Conservation (phyloP, 768 basidiomycete species). For the Neoboletus magnificus region DNA sequence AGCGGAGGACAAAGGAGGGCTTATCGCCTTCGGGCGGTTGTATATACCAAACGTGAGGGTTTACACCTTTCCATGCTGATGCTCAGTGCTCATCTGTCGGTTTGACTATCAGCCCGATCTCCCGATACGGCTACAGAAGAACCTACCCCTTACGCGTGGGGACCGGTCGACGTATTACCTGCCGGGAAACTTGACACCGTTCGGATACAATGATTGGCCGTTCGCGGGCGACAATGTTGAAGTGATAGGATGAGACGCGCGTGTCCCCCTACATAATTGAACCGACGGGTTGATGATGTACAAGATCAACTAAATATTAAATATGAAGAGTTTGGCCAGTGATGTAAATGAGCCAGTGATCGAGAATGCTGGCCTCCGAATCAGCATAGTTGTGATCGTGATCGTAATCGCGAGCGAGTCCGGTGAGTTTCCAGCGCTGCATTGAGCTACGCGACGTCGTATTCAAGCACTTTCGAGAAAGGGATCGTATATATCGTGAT, state of each 20-base stretch:
- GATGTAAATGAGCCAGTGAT: too few species aligned
- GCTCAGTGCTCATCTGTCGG: background rate
- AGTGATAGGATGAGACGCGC: background rate
- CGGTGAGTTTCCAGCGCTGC: too few species aligned
- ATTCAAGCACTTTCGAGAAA: too few species aligned
- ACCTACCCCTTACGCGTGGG: slow-evolving; percentile 17
- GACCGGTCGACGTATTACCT: slow-evolving; percentile 26
- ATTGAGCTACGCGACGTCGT: too few species aligned
- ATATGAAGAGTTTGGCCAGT: too few species aligned
- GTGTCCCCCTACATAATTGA: too few species aligned
- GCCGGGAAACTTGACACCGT: slow-evolving; percentile 21
- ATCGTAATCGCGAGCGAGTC: too few species aligned
- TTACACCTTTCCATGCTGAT: background rate
- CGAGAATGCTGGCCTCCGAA: too few species aligned
- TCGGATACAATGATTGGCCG: slow-evolving; percentile 32
- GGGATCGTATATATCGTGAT: too few species aligned
- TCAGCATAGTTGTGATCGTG: too few species aligned
- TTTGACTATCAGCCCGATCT: slow-evolving; percentile 28
- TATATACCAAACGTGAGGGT: slow-evolving; percentile 39
- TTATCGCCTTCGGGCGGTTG: slow-evolving; percentile 34
- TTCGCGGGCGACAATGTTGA: slow-evolving; percentile 14
- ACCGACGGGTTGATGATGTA: too few species aligned
- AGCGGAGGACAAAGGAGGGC: slow-evolving; percentile 30
- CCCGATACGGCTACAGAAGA: slow-evolving; percentile 25
- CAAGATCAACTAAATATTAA: too few species aligned